Conservation (phyloP, 164 flowering plant genomes). For the Houttuynia cordata region DNA sequence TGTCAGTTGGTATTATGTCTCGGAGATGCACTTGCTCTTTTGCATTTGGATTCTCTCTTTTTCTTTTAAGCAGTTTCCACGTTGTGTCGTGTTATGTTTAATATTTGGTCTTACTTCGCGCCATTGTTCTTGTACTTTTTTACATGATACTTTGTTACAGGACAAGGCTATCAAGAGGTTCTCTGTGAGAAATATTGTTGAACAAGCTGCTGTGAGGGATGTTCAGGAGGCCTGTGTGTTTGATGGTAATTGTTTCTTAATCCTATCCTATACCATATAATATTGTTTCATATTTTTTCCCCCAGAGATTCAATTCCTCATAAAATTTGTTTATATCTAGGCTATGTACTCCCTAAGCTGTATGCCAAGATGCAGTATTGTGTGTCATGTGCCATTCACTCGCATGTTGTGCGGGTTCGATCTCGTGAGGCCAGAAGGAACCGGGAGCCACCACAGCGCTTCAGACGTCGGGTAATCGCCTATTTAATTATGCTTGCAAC, state of each 20-base stretch:
- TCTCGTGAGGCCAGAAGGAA: slow-evolving; percentile 70
- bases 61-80: not conserved
- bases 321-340: slow-evolving; percentile 14
- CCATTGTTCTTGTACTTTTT: too few species aligned
- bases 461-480: slow-evolving; percentile 62
- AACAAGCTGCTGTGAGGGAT: slow-evolving; percentile 95
- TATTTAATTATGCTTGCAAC: not conserved
- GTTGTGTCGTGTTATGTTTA: not conserved
- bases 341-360: slow-evolving; percentile 78
- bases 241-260: slow-evolving; percentile 34
- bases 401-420: slow-evolving; percentile 89
- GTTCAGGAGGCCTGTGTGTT: slow-evolving; percentile 90
- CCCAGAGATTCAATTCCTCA: not conserved
- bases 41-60: not conserved
- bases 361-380: slow-evolving; percentile 94
- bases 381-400: slow-evolving; percentile 93
- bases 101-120: too few species aligned
- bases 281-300: not conserved
- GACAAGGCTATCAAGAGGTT: slow-evolving; percentile 98
- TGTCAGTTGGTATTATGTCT: too few species aligned
- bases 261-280: not conserved
- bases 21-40: not conserved
- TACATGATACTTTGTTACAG: slow-evolving; percentile 29
- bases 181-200: slow-evolving; percentile 95
- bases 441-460: slow-evolving; percentile 90